Base-by-base conservation (phyloP, 1,284 basidiomycete species). In the Ganoderma leucocontextum region DNA sequence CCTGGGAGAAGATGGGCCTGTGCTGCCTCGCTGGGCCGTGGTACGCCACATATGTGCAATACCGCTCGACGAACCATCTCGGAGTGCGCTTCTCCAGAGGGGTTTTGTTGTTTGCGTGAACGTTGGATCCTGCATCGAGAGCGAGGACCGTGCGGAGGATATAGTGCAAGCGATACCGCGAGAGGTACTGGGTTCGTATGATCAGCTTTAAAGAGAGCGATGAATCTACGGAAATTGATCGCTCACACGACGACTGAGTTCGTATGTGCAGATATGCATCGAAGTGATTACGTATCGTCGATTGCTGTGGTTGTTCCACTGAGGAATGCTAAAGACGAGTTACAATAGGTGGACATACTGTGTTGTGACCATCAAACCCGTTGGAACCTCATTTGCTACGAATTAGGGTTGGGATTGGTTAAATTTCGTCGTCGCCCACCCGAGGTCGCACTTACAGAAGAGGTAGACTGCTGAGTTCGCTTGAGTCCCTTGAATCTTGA, bases 51-150 rank as follows among this genome's bases (percentile, higher is more conserved):
- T 77, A 72, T 13, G 69, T 72, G 2, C 84, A 71, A 59, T 83
- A 82, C 13, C 72, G 71, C 0, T 79, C 69, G n/a, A 84, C 78
- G 67, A 87, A 82, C 84, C 85, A 90, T 17, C 81, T 77, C 12
- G 87, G 82, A 0, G 84, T 86, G 35, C 86, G 83, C 15, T 79
- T 72, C 47, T 78, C 73, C 1, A 80, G 0, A 79, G 78, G 15
- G 79, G 65, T 71, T 12, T 9, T 52, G 42, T 68, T 70, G 39
- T 59, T 58, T 10, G 55, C 36, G 29, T 63, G 44, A 29, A 35
- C 58, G 41, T 69, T 79, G 17, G 74, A 65, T 4, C 73, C 68
- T 15, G 41, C 62, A 38, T 84, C 81, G 0, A 70, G 77, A 17
- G 76, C 63, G 57, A 81, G 72, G 15, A 89, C 68, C 6, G 75